Percentiles rank a stretch among this genome's conserved stretches.
Conservation (phyloP, 2,329 filamentous ascomycete genomes). For the Penicillium occitanis region DNA sequence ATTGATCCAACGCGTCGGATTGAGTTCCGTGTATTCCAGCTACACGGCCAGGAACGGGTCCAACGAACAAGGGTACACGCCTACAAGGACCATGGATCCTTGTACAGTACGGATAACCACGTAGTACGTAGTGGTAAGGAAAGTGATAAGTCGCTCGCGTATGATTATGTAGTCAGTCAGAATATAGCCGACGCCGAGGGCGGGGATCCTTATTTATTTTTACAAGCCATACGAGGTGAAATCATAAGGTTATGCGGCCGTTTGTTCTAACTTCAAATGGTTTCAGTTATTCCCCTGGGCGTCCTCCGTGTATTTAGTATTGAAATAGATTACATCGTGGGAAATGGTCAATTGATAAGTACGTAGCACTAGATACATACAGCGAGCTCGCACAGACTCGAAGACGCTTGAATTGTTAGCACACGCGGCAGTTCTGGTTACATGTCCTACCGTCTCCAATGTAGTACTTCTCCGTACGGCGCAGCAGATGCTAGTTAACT, state of each 20-base stretch:
- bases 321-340: slow-evolving; percentile 1
- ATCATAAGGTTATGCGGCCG: slow-evolving; percentile 3
- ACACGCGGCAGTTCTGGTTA: slow-evolving; percentile 6
- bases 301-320: neutral
- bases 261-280: slow-evolving; percentile 1
- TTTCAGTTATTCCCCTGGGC: neutral
- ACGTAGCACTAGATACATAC: neutral
- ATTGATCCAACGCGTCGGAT: slow-evolving; percentile 1
- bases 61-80: neutral
- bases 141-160: neutral
- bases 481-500: neutral
- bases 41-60: neutral
- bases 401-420: neutral
- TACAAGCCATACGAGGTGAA: neutral
- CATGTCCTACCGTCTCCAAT: neutral
- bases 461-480: neutral
- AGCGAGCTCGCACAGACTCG: slow-evolving; percentile 4
- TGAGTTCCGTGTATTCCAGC: slow-evolving; percentile 2
- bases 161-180: neutral
- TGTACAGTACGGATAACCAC: neutral
- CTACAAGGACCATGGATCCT: slow-evolving; percentile 8
- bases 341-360: neutral
- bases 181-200: neutral
- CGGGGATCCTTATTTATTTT: neutral
- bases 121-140: neutral